phyloP scores from a whole-genome alignment of 768 basidiomycete genomes.

The Cyathus striatus region DNA sequence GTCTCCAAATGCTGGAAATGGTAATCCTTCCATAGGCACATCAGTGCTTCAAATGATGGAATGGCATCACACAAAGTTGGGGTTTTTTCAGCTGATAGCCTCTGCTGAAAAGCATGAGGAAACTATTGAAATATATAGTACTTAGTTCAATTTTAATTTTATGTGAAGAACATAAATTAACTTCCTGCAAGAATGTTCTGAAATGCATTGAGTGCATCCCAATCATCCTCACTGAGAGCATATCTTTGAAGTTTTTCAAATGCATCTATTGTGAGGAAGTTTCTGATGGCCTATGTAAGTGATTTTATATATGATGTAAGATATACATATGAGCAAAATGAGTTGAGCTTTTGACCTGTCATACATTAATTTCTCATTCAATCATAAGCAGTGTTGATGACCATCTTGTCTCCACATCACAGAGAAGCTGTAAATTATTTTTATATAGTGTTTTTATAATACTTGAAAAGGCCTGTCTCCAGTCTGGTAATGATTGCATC shows the following conservation, averaged over 20 bases:
- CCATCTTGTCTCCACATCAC: neutral
- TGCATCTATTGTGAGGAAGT: no score
- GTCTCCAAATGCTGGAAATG: neutral
- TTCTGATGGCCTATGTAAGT: neutral
- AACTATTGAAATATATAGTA: neutral
- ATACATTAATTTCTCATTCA: neutral
- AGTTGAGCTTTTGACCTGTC: neutral
- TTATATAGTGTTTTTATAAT: neutral
- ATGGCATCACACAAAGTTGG: neutral
- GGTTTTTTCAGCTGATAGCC: neutral
- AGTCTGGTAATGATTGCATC: neutral
- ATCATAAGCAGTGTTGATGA: neutral
- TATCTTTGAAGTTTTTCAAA: no score
- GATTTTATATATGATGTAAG: no score
- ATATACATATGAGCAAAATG: neutral
- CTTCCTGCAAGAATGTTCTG: neutral
- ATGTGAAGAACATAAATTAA: neutral
- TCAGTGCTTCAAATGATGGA: neutral
- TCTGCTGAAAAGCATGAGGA: neutral
- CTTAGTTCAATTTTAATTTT: neutral
- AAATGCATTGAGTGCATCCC: neutral
- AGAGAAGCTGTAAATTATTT: neutral
- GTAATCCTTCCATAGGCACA: neutral
- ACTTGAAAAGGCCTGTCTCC: neutral
- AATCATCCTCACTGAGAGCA: neutral